These are phyloP conservation scores for Rosa lucieae DNA, from an alignment of 306 rosid genomes.

Conservation along the genomic window DNA sequence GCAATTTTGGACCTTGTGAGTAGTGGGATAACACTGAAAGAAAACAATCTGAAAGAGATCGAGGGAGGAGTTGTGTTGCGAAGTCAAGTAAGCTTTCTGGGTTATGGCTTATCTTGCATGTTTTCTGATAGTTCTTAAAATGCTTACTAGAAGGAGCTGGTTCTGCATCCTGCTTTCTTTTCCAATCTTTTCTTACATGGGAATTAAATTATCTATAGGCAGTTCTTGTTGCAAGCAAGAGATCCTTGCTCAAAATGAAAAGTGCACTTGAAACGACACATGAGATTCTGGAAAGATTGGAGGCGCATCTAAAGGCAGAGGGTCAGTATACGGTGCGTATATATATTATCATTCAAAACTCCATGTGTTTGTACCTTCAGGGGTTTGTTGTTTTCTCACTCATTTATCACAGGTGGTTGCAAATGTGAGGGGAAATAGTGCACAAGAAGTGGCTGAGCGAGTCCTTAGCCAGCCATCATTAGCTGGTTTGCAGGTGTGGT, in stretches of 20 bases:
- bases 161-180: slow-evolving; percentile 22
- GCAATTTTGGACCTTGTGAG: slow-evolving; percentile 98
- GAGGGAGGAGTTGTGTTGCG: slow-evolving; percentile 79
- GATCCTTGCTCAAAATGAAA: slow-evolving; percentile 63
- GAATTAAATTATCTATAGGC: slow-evolving; percentile 57
- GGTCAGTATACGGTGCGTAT: slow-evolving; percentile 77
- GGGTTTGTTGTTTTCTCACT: background rate
- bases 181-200: slow-evolving; percentile 25
- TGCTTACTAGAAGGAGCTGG: slow-evolving; percentile 15
- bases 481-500: slow-evolving; percentile 84
- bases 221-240: slow-evolving; percentile 87
- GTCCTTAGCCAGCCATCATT: slow-evolving; percentile 79
- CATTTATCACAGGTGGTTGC: slow-evolving; percentile 68
- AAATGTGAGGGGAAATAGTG: slow-evolving; percentile 93
- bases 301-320: slow-evolving; percentile 80
- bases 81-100: slow-evolving; percentile 67
- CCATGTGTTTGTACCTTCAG: slow-evolving; percentile 11
- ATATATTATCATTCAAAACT: slow-evolving; percentile 3
- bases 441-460: slow-evolving; percentile 86
- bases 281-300: slow-evolving; percentile 94
- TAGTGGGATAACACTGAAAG: slow-evolving; percentile 84
- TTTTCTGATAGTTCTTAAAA: slow-evolving; percentile 14
- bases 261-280: slow-evolving; percentile 83
- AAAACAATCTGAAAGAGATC: slow-evolving; percentile 90
- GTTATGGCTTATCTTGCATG: slow-evolving; percentile 20